Evolutionary conservation across 441 rosid species (phyloP).

Genomic region (Capsella rubella): DNA sequence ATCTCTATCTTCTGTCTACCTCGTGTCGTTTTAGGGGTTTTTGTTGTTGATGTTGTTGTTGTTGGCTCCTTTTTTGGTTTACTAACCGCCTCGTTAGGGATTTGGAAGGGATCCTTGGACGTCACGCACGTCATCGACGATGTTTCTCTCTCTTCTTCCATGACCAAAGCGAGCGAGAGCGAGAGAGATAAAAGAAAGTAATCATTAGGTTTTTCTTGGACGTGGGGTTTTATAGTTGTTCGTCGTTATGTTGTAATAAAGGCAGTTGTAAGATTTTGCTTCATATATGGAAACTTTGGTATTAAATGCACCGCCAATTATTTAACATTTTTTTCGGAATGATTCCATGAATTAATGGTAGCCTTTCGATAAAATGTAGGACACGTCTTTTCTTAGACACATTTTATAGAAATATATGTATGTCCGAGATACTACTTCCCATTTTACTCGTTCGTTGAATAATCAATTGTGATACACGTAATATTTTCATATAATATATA

Average conservation of each 20-base stretch:
- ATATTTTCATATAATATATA: slow-evolving; percentile 7
- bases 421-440: slow-evolving; percentile 12
- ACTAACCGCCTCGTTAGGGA: not conserved
- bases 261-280: not conserved
- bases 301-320: slow-evolving; percentile 17
- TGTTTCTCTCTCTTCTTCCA: slow-evolving; percentile 37
- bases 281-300: slow-evolving; percentile 2
- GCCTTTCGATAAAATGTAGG: not conserved
- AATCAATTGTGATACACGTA: slow-evolving; percentile 15
- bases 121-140: slow-evolving; percentile 15
- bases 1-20: slow-evolving; percentile 80
- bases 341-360: slow-evolving; percentile 5
- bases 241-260: not conserved
- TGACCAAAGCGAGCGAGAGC: not conserved
- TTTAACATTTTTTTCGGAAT: slow-evolving; percentile 12
- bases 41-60: not conserved
- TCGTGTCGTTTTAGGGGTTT: slow-evolving; percentile 55
- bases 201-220: not conserved
- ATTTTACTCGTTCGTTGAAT: slow-evolving; percentile 15
- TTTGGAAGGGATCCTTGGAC: slow-evolving; percentile 15
- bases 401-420: not conserved
- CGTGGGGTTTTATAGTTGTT: slow-evolving; percentile 22
- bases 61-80: slow-evolving; percentile 25
- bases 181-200: slow-evolving; percentile 1
- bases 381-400: slow-evolving; percentile 2